Evolutionary conservation across 1,139 yeast species (phyloP).

Genomic region (Geotrichum aggregatum): DNA sequence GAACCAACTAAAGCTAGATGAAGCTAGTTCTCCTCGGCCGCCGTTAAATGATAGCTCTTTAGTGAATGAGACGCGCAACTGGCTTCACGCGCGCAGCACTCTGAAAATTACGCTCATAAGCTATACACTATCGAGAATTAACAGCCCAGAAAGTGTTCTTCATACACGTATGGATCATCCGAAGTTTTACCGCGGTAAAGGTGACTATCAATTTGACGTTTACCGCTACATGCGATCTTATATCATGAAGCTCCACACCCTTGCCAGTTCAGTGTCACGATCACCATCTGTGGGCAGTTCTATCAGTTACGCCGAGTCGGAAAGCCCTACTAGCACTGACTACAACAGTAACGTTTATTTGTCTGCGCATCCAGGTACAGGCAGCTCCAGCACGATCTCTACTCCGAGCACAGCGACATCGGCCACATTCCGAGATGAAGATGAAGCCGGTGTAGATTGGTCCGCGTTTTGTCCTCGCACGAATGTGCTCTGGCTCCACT

Average conservation of each 20-base stretch:
- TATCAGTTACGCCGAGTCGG: not conserved
- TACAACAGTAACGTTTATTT: not conserved
- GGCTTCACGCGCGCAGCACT: slow-evolving; percentile 17
- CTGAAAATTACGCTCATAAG: slow-evolving; percentile 52
- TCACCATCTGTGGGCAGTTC: slow-evolving; percentile 7
- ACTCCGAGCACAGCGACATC: slow-evolving; percentile 18
- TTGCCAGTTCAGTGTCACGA: not conserved
- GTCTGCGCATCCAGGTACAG: not conserved
- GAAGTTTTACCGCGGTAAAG: slow-evolving; percentile 49
- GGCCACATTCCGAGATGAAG: slow-evolving; percentile 6
- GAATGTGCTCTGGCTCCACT: slow-evolving; percentile 51
- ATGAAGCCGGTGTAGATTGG: slow-evolving; percentile 40
- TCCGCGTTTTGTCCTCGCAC: slow-evolving; percentile 42
- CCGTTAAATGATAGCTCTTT: slow-evolving; percentile 3
- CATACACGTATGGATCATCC: slow-evolving; percentile 46
- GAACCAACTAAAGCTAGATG: slow-evolving; percentile 12
- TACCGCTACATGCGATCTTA: slow-evolving; percentile 46
- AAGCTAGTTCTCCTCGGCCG: not conserved
- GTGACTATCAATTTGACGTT: slow-evolving; percentile 52
- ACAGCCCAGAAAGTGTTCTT: slow-evolving; percentile 27
- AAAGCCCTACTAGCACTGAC: not conserved
- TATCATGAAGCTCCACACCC: slow-evolving; percentile 22
- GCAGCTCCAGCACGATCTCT: not conserved
- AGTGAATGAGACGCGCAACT: slow-evolving; percentile 17
- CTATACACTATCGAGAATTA: slow-evolving; percentile 51